Conservation (phyloP, 176 grass and related monocot species). For the Hsuehochloa calcarea region DNA sequence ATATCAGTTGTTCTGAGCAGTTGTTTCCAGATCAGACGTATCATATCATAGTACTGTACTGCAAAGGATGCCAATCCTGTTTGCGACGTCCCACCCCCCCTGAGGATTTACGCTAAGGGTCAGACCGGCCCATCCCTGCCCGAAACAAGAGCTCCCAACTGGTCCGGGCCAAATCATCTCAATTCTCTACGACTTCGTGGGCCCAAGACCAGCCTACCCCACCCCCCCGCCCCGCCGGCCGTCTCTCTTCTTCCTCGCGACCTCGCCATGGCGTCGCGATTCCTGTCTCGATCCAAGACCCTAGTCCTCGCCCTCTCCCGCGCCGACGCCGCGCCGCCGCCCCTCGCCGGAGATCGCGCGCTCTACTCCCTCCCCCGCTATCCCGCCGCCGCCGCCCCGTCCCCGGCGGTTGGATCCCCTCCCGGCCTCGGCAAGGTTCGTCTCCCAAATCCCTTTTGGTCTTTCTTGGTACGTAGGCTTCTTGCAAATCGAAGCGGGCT, state of each 20-base stretch:
- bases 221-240: too few species aligned
- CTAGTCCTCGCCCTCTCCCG: constrained; percentile 31
- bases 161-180: not conserved
- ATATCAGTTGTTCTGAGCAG: too few species aligned
- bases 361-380: constrained; percentile 27
- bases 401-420: not conserved
- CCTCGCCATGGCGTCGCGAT: constrained; percentile 42
- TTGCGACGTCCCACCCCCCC: too few species aligned
- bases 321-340: not conserved
- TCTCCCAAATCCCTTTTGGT: not conserved
- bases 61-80: too few species aligned
- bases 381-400: not conserved
- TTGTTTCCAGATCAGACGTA: too few species aligned
- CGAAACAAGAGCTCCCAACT: not conserved
- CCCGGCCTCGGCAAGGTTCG: constrained; percentile 39
- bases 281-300: constrained; percentile 44
- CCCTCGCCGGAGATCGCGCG: constrained; percentile 24
- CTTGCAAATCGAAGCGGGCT: not conserved
- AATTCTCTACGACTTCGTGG: not conserved
- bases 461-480: not conserved
- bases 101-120: too few species aligned
- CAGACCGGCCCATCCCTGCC: not conserved
- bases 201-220: too few species aligned
- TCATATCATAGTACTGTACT: too few species aligned
- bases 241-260: not conserved